Base-by-base conservation (phyloP, 495 filamentous ascomycete species). In the Parathielavia appendiculata region DNA sequence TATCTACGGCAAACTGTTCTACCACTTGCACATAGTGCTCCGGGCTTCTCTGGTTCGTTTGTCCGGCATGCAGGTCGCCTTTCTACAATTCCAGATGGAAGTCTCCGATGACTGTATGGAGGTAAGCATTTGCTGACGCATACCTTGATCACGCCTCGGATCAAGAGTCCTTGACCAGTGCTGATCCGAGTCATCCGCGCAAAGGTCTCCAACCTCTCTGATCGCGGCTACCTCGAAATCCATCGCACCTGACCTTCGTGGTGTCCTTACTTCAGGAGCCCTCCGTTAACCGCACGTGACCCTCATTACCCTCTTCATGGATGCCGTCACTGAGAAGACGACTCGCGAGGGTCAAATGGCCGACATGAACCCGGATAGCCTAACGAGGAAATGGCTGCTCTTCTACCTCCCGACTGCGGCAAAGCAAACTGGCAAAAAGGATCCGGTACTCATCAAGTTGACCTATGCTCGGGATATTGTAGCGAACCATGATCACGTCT, bases 291-390 rank as follows among this genome's bases (percentile, higher is more conserved):
- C 51, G 5, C 62, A 73, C 47, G 69, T 67, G 11, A 70, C 65
- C 6, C 52, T 71, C 34, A 68, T 71, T 17, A 66, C 62, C 17
- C 40, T 69, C 0, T 72, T 69, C 39, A 58, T 65, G 23, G 63
- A 69, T 43, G 70, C 63, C 12, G 58, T 66, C n/a, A 40, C 66
- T 66, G 62, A 77, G 12, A 30, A 47, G 13, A 30, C 3, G 13
- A 32, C 45, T 2, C 2, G 1, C 9, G 22, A 8, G 14, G 45
- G 30, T 3, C 45, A 13, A 16, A 11, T 12, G 1, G 40, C 40
- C 13, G 4, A 11, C 16, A 23, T 46, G 44, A 14, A 30, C 6
- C 6, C 19, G 20, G 1, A 26, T 11, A 11, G 19, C 44, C 9
- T 9, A 11, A 46, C 19, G 44, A 49, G 9, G 20, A 20, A 23